phyloP scores from a whole-genome alignment of 345 rosid species.

The Citrus australasica region DNA sequence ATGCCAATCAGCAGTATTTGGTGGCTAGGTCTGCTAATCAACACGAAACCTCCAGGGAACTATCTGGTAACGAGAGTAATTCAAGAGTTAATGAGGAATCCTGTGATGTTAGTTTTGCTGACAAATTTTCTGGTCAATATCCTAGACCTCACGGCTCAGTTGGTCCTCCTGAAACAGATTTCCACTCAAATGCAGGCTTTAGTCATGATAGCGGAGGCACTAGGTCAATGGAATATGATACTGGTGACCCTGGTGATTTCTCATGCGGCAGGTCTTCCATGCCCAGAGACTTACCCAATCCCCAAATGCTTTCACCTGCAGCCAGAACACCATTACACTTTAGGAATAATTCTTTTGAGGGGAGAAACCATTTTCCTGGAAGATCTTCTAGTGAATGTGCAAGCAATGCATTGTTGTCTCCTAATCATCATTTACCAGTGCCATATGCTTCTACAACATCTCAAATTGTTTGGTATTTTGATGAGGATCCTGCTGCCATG shows the following conservation, averaged over 20 bases:
- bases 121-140: constrained; percentile 32
- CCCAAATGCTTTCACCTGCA: constrained; percentile 65
- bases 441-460: constrained; percentile 40
- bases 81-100: constrained; percentile 20
- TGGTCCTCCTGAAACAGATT: constrained; percentile 35
- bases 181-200: constrained; percentile 47
- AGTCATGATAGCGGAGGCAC: constrained; percentile 59
- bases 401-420: constrained; percentile 48
- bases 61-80: constrained; percentile 30
- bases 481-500: constrained; percentile 72
- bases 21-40: constrained; percentile 32
- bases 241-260: constrained; percentile 59
- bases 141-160: constrained; percentile 32
- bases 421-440: constrained; percentile 44
- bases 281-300: constrained; percentile 52
- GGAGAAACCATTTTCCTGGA: constrained; percentile 45
- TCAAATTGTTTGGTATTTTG: constrained; percentile 64
- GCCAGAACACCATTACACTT: constrained; percentile 45
- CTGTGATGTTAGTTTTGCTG: constrained; percentile 21
- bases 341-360: constrained; percentile 67
- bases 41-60: constrained; percentile 25
- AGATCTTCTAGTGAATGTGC: constrained; percentile 32
- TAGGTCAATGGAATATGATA: constrained; percentile 65
- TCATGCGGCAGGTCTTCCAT: constrained; percentile 58
- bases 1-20: constrained; percentile 21